Evolutionary conservation across 2,329 filamentous ascomycete species (phyloP), one percentile per base, ranked within the genome.

Genomic region (Leptographium galeiforme): DNA sequence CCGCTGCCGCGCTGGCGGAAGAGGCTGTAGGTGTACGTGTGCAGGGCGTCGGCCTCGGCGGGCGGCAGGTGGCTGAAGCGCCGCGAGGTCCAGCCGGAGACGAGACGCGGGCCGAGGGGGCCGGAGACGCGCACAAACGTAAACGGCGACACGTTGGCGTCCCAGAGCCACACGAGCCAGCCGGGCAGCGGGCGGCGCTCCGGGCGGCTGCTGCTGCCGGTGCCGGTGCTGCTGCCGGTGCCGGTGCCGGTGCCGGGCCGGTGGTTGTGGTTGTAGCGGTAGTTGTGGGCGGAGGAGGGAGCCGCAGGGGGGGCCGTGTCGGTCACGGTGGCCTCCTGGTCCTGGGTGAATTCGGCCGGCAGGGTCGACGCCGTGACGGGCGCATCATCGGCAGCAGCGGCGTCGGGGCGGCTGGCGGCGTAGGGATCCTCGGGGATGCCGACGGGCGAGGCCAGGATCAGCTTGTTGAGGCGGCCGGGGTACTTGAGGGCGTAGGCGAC

Each of bases 401-500:
- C 5, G 25, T 91, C 87, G 1, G 90, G 87, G 12, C 87, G 84
- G 59, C 79, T 82, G 55, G 93, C 82, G 6, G 91, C 93, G 62
- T 91, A 91, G 0, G 93, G 93, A 62, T 98, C 89, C 64, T 95
- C 90, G 2, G 93, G 93, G 8, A 98, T 86, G 19, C 93, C 93
- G 19, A 96, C 93, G 0, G 93, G 93, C 0, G 89, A 95, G 0
- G 89, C 93, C 34, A 98, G 78, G 58, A 98, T 95, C 57, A 98
- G 79, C 71, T 98, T 98, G 71, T 98, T 95, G 38, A 98, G 71
- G 60, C 81, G 87, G 14, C 91, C 91, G 0, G 93, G 93, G 63
- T 98, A 98, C 67, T 98, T 98, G 56, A 97, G 75, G 1, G 93
- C 90, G 65, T 98, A 98, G 19, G 89, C 90, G 0, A 95, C 85